phyloP scores from a whole-genome alignment of 768 basidiomycete genomes.

The Naematelia encephala region DNA sequence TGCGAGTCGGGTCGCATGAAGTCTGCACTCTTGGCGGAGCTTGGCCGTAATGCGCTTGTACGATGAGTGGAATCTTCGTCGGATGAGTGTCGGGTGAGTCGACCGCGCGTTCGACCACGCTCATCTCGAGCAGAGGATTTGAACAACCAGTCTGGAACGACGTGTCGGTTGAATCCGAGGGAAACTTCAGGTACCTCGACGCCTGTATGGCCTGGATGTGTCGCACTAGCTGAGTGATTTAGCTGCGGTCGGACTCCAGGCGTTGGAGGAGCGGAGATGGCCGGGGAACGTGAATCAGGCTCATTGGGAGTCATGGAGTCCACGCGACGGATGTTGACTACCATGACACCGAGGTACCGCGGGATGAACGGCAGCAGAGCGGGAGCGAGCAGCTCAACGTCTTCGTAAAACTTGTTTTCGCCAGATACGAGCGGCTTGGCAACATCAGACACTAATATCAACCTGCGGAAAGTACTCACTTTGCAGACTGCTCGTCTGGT shows the following conservation, averaged over 20 bases:
- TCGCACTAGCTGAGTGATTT: background rate
- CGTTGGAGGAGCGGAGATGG: slow-evolving; percentile 29
- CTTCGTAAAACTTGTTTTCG: slow-evolving; percentile 96
- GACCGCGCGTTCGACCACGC: slow-evolving; percentile 15
- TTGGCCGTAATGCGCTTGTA: slow-evolving; percentile 23
- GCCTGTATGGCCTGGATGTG: slow-evolving; percentile 53
- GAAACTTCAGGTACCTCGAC: slow-evolving; percentile 92
- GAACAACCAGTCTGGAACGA: slow-evolving; percentile 90
- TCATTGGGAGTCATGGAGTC: background rate
- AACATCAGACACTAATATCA: background rate
- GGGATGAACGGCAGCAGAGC: slow-evolving; percentile 91
- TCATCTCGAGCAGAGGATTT: slow-evolving; percentile 39
- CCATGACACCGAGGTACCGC: slow-evolving; percentile 97
- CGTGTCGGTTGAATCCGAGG: slow-evolving; percentile 89
- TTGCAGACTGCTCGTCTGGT: slow-evolving; percentile 98
- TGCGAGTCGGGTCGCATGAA: slow-evolving; percentile 13
- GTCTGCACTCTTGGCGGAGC: slow-evolving; percentile 35
- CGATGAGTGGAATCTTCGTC: slow-evolving; percentile 17
- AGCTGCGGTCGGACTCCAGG: slow-evolving; percentile 12
- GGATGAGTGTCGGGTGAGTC: background rate
- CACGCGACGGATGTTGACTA: slow-evolving; percentile 76
- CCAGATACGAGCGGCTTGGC: slow-evolving; percentile 86
- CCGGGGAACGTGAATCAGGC: slow-evolving; percentile 14
- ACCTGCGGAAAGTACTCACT: slow-evolving; percentile 57
- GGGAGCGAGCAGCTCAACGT: slow-evolving; percentile 89